A percentile compares a stretch with the other conserved stretches of the same genome.
These are phyloP conservation scores for Balakata baccata DNA, from an alignment of 345 rosid species.

Conservation along the genomic window DNA sequence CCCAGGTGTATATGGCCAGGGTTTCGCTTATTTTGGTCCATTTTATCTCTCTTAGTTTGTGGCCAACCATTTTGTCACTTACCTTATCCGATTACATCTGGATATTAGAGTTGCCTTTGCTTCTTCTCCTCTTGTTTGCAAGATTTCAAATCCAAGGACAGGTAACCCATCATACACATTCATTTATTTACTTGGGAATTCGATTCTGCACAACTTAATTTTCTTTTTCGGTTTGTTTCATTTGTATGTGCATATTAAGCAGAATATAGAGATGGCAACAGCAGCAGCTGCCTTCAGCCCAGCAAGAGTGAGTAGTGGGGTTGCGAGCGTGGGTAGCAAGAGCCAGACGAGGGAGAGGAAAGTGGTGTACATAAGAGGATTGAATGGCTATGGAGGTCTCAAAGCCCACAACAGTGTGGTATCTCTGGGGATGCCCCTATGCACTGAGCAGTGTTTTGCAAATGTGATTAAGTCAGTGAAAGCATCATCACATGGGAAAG, in stretches of 20 bases:
- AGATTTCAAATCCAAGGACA: neutral
- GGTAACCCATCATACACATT: neutral
- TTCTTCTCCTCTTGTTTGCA: neutral
- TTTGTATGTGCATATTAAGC: neutral
- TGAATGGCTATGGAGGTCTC: conserved; percentile 46
- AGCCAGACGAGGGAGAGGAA: conserved; percentile 14
- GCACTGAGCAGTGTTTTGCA: conserved; percentile 40
- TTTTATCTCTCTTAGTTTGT: neutral
- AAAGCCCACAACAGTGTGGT: conserved; percentile 43
- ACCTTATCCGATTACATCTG: conserved; percentile 13
- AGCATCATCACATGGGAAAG: conserved; percentile 28
- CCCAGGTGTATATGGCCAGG: neutral
- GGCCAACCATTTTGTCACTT: neutral
- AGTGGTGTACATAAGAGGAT: conserved; percentile 36
- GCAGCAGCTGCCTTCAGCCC: conserved; percentile 21
- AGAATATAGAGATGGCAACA: conserved; percentile 17
- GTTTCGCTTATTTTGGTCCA: neutral
- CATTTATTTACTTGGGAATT: neutral
- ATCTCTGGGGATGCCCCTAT: conserved; percentile 35
- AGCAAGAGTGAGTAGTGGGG: conserved; percentile 24
- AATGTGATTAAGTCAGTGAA: conserved; percentile 44
- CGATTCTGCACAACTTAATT: neutral
- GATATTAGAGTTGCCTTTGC: neutral
- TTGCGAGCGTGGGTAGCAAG: conserved; percentile 12
- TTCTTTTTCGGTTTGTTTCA: neutral